Evolutionary conservation across 768 basidiomycete species (phyloP).

Genomic region (Boletus sensibilis): DNA sequence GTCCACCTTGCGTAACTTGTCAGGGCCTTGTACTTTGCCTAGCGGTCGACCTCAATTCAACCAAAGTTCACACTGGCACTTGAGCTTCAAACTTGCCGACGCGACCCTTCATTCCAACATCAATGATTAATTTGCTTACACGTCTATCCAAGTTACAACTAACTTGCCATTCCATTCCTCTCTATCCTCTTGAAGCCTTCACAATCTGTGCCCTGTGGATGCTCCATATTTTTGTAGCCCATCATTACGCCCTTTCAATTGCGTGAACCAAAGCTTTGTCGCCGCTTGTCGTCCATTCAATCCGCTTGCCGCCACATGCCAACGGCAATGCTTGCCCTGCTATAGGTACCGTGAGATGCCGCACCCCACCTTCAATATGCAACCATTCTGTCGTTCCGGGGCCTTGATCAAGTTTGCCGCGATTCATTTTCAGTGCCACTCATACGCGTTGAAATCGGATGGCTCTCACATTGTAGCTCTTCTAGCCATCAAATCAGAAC

Average conservation of each 20-base stretch:
- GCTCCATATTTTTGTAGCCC: not conserved
- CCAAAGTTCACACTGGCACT: not conserved
- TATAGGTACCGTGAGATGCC: slow-evolving; percentile 4
- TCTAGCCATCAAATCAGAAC: not conserved
- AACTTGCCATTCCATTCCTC: slow-evolving; percentile 2
- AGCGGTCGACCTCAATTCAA: not conserved
- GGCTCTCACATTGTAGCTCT: no score
- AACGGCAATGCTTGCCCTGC: slow-evolving; percentile 6
- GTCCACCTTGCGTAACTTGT: not conserved
- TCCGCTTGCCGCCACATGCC: slow-evolving; percentile 8
- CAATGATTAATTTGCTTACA: not conserved
- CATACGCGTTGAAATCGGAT: not conserved
- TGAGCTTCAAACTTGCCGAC: slow-evolving; percentile 5
- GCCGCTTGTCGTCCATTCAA: not conserved
- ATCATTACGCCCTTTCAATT: not conserved
- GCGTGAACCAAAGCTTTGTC: not conserved
- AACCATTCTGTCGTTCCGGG: not conserved
- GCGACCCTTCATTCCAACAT: slow-evolving; percentile 11
- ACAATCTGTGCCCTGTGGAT: not conserved
- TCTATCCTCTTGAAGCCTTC: slow-evolving; percentile 5
- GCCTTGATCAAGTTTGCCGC: not conserved
- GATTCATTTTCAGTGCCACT: slow-evolving; percentile 6
- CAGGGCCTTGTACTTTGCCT: not conserved
- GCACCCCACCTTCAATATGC: not conserved
- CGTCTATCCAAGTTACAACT: not conserved